Evolutionary conservation across 2,329 filamentous ascomycete species (phyloP).

Genomic region (Reticulascus tulasneorum): DNA sequence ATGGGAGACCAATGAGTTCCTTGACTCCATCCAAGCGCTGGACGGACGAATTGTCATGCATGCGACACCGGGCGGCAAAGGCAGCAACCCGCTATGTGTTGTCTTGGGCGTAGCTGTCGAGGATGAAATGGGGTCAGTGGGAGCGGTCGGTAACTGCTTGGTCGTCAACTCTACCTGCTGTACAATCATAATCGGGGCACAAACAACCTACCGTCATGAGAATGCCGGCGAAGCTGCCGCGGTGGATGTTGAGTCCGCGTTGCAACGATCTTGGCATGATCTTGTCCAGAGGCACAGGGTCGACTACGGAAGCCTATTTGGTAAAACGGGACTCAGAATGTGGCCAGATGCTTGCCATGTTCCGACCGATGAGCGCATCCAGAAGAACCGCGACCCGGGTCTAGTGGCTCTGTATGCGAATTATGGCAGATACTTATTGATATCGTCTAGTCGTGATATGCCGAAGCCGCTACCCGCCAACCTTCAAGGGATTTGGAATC

Average conservation of each 20-base stretch:
- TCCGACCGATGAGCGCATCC: conserved; percentile 16
- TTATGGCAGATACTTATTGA: conserved; percentile 16
- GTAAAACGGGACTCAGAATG: conserved; percentile 17
- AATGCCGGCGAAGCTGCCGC: conserved; percentile 22
- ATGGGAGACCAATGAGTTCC: conserved; percentile 39
- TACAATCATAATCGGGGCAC: conserved; percentile 31
- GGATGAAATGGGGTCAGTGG: conserved; percentile 22
- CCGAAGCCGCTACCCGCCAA: conserved; percentile 31
- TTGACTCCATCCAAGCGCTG: conserved; percentile 28
- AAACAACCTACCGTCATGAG: conserved; percentile 32
- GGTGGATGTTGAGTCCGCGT: conserved; percentile 18
- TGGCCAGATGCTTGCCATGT: conserved; percentile 17
- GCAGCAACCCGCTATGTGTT: conserved; percentile 28
- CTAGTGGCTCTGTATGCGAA: conserved; percentile 16
- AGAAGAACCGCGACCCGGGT: conserved; percentile 16
- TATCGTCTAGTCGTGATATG: conserved; percentile 12
- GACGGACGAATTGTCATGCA: conserved; percentile 27
- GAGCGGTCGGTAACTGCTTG: conserved; percentile 28
- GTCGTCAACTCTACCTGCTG: conserved; percentile 30
- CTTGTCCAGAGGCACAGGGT: conserved; percentile 15
- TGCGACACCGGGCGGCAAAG: conserved; percentile 30
- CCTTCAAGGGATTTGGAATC: conserved; percentile 41
- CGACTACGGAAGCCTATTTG: conserved; percentile 19
- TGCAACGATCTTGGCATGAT: conserved; percentile 14
- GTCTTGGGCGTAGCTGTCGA: conserved; percentile 23